A percentile compares a stretch with the other conserved stretches of the same genome.
phyloP scores from a whole-genome alignment of 2,329 filamentous ascomycete species.

The Emergomyces pasteurianus region DNA sequence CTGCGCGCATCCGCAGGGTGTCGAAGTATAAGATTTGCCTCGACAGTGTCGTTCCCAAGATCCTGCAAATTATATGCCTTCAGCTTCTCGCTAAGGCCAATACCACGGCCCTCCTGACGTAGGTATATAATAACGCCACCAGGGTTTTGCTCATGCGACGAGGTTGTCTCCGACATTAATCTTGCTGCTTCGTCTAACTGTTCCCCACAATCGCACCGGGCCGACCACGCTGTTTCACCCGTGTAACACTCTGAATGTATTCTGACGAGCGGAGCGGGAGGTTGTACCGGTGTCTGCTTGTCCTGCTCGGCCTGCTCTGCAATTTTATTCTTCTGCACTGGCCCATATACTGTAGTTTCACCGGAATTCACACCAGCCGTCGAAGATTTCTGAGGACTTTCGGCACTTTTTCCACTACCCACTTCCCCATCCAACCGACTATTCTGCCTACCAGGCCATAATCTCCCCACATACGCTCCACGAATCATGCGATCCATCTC shows the following conservation, averaged over 20 bases:
- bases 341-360: not conserved
- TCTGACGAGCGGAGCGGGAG: slow-evolving; percentile 60
- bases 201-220: slow-evolving; percentile 93
- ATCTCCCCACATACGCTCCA: slow-evolving; percentile 77
- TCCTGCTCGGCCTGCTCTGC: slow-evolving; percentile 10
- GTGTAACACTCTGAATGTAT: slow-evolving; percentile 99
- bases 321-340: not conserved
- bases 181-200: slow-evolving; percentile 93
- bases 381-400: slow-evolving; percentile 4
- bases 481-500: slow-evolving; percentile 67
- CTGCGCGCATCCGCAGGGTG: slow-evolving; percentile 91
- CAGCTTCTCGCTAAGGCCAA: slow-evolving; percentile 86
- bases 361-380: not conserved
- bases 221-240: slow-evolving; percentile 96
- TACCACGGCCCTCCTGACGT: slow-evolving; percentile 89
- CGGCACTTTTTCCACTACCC: slow-evolving; percentile 8
- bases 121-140: slow-evolving; percentile 94
- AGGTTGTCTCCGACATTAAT: slow-evolving; percentile 51
- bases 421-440: slow-evolving; percentile 48
- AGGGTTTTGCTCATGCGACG: slow-evolving; percentile 37
- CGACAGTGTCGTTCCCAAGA: slow-evolving; percentile 91
- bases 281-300: slow-evolving; percentile 7
- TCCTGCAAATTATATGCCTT: slow-evolving; percentile 98
- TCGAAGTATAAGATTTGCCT: slow-evolving; percentile 80
- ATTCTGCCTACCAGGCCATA: slow-evolving; percentile 73